phyloP scores from a whole-genome alignment of 129 eudicot genomes.

The Flaveria brownii region DNA sequence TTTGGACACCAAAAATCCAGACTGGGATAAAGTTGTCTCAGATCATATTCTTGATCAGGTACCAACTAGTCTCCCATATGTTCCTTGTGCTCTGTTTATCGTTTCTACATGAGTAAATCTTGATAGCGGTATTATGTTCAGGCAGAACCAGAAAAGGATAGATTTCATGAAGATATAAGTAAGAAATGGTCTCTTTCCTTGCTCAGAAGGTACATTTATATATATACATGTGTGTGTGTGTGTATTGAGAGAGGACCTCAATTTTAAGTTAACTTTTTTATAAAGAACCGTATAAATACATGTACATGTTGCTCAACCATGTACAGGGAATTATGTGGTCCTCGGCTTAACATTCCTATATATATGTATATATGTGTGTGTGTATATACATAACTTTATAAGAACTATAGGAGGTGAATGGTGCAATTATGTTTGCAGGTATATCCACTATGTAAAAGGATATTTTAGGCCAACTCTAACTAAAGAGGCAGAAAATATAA shows the following conservation, averaged over 20 bases:
- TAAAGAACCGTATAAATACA: neutral
- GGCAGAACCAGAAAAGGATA: conserved; percentile 61
- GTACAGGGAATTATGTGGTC: too few relatives aligned
- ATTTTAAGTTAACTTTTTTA: neutral
- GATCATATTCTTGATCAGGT: conserved; percentile 95
- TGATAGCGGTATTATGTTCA: conserved; percentile 33
- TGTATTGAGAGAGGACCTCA: neutral
- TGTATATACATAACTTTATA: neutral
- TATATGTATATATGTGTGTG: too few relatives aligned
- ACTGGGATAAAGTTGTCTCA: conserved; percentile 96
- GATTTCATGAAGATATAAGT: conserved; percentile 51
- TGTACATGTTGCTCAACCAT: neutral
- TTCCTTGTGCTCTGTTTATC: conserved; percentile 17
- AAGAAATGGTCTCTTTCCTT: conserved; percentile 79
- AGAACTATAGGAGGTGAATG: neutral
- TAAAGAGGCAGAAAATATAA: conserved; percentile 82
- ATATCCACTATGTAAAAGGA: conserved; percentile 77
- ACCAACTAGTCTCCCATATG: conserved; percentile 24
- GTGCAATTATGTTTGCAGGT: conserved; percentile 44
- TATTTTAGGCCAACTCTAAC: conserved; percentile 77
- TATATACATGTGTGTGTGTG: neutral
- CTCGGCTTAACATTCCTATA: neutral
- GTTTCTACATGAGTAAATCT: conserved; percentile 21
- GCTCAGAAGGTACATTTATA: conserved; percentile 65
- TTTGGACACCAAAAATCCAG: conserved; percentile 93